Conservation (phyloP, 2,329 filamentous ascomycete genomes). For the Boeremia exigua region DNA sequence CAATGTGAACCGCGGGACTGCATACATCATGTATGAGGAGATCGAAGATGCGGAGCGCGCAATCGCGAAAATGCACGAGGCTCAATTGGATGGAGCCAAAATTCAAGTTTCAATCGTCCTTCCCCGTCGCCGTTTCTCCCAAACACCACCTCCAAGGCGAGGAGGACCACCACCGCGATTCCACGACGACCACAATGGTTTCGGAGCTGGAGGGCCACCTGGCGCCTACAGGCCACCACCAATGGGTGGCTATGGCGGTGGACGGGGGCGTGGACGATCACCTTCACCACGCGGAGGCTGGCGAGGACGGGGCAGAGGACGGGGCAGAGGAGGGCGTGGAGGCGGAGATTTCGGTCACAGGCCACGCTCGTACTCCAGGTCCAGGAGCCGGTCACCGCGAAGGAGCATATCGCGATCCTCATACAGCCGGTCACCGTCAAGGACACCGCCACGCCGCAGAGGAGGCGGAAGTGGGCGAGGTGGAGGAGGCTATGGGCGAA, state of each 20-base stretch:
- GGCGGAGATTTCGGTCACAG: slow-evolving; percentile 41
- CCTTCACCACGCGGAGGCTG: slow-evolving; percentile 49
- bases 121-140: slow-evolving; percentile 81
- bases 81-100: slow-evolving; percentile 82
- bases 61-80: slow-evolving; percentile 97
- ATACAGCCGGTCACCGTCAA: slow-evolving; percentile 48
- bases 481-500: slow-evolving; percentile 34
- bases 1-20: slow-evolving; percentile 88
- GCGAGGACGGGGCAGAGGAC: slow-evolving; percentile 41
- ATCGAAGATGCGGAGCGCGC: slow-evolving; percentile 83
- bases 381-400: slow-evolving; percentile 52
- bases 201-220: slow-evolving; percentile 41
- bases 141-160: slow-evolving; percentile 74
- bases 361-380: slow-evolving; percentile 40
- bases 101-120: slow-evolving; percentile 90
- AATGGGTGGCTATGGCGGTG: slow-evolving; percentile 36
- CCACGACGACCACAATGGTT: slow-evolving; percentile 31
- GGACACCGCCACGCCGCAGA: slow-evolving; percentile 38
- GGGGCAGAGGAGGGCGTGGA: slow-evolving; percentile 42
- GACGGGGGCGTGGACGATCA: slow-evolving; percentile 38
- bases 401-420: slow-evolving; percentile 51
- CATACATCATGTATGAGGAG: slow-evolving; percentile 84
- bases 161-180: slow-evolving; percentile 54
- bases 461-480: slow-evolving; percentile 29
- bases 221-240: slow-evolving; percentile 46